A percentile compares a stretch with the other conserved stretches of the same genome.
Conservation (phyloP, 2,329 filamentous ascomycete species). For the Esteya vermicola region DNA sequence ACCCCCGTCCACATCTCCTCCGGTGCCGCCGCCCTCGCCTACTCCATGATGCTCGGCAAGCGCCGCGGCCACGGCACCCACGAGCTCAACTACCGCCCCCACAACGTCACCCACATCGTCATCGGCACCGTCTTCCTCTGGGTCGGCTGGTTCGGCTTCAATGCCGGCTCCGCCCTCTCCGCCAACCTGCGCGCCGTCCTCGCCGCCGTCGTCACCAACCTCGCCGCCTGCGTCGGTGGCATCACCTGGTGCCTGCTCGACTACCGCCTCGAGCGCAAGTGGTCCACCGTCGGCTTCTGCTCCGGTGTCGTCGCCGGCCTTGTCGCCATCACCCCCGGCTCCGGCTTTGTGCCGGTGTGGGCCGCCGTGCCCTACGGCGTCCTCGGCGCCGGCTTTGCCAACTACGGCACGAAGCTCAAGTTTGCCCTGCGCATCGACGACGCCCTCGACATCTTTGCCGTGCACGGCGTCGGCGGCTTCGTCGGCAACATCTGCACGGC, state of each 20-base stretch:
- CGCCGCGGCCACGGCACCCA: conserved; percentile 72
- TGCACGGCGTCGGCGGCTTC: conserved; percentile 64
- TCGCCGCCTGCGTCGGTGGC: conserved; percentile 71
- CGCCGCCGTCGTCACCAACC: conserved; percentile 74
- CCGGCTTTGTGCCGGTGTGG: conserved; percentile 74
- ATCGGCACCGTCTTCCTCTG: conserved; percentile 88
- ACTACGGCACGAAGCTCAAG: conserved; percentile 86
- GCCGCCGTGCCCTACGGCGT: conserved; percentile 67
- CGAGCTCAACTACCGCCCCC: conserved; percentile 80
- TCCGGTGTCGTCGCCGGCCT: conserved; percentile 79
- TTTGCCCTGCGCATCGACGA: conserved; percentile 71
- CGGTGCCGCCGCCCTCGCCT: conserved; percentile 70
- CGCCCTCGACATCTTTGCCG: conserved; percentile 77
- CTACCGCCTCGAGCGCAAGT: conserved; percentile 79
- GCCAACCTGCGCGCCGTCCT: conserved; percentile 77
- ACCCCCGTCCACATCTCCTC: conserved; percentile 84
- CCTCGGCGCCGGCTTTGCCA: conserved; percentile 62
- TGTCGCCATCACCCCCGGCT: conserved; percentile 78
- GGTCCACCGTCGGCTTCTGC: conserved; percentile 88
- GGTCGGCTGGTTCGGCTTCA: conserved; percentile 95
- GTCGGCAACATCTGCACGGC: conserved; percentile 68
- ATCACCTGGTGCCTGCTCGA: conserved; percentile 85
- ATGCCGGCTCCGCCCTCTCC: conserved; percentile 67
- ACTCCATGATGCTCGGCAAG: conserved; percentile 84
- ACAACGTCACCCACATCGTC: conserved; percentile 87